A percentile compares a stretch with the other conserved stretches of the same genome.
Conservation (phyloP, 441 rosid species). For the Populus hybrid region DNA sequence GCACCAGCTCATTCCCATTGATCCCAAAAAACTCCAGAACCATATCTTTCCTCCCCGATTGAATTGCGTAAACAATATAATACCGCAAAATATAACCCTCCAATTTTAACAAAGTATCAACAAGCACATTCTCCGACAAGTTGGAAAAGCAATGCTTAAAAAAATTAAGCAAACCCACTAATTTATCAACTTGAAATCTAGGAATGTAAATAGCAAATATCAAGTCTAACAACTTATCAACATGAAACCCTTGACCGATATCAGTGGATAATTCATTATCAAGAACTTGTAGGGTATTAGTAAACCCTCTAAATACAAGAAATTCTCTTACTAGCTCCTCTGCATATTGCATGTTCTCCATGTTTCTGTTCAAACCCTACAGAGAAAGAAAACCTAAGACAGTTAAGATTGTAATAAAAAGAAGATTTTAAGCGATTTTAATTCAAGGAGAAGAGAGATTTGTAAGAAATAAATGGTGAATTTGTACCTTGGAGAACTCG, state of each 20-base stretch:
- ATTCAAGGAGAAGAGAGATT: too few relatives aligned
- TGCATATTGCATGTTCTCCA: constrained; percentile 69
- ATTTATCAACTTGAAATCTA: constrained; percentile 48
- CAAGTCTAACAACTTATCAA: constrained; percentile 52
- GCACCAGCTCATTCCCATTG: constrained; percentile 51
- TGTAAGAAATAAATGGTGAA: background rate
- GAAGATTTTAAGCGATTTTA: too few relatives aligned
- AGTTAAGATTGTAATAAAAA: too few relatives aligned
- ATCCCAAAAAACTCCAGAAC: constrained; percentile 52
- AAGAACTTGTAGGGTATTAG: constrained; percentile 51
- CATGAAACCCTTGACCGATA: constrained; percentile 57
- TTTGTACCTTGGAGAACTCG: background rate
- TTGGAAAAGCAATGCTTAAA: constrained; percentile 55
- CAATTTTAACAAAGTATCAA: constrained; percentile 44
- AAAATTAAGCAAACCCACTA: constrained; percentile 44
- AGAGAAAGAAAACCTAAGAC: too few relatives aligned
- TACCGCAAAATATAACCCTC: constrained; percentile 52
- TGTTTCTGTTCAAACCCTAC: constrained; percentile 8
- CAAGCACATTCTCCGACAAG: constrained; percentile 30
- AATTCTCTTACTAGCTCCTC: constrained; percentile 71
- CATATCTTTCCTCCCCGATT: constrained; percentile 48
- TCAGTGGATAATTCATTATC: constrained; percentile 56
- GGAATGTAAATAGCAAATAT: constrained; percentile 56
- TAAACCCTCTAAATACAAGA: constrained; percentile 68
- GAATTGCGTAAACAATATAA: constrained; percentile 46